These are phyloP conservation scores for Cocos nucifera DNA, from an alignment of 176 grass and related monocot species.

Conservation along the genomic window DNA sequence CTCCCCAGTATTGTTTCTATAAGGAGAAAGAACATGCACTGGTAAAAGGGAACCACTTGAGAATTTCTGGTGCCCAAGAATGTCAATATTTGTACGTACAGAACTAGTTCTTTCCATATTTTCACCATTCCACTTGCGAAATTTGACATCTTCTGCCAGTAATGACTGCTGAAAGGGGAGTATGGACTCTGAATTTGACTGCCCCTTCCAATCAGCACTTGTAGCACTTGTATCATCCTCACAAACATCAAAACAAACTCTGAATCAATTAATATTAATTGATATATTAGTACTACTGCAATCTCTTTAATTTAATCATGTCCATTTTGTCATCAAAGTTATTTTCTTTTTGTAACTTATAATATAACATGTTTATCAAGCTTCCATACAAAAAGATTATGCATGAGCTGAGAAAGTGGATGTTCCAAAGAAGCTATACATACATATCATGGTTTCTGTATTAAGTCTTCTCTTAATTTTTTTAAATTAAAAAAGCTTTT, in stretches of 20 bases:
- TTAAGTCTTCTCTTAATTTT: no score
- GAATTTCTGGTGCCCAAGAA: slow-evolving; percentile 37
- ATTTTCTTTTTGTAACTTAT: no score
- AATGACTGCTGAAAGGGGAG: slow-evolving; percentile 31
- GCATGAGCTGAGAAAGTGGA: no score
- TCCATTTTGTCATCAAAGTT: no score
- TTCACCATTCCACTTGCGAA: slow-evolving; percentile 35
- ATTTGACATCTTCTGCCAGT: slow-evolving; percentile 27
- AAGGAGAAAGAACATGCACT: slow-evolving; percentile 70
- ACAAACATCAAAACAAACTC: slow-evolving; percentile 79
- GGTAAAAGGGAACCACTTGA: slow-evolving; percentile 75
- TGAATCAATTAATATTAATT: slow-evolving; percentile 22
- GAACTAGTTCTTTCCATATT: slow-evolving; percentile 58
- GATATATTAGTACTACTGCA: no score
- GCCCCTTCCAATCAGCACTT: slow-evolving; percentile 25
- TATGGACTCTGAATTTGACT: slow-evolving; percentile 28
- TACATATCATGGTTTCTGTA: no score
- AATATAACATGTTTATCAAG: no score
- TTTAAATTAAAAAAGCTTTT: no score
- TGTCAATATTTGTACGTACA: slow-evolving; percentile 42
- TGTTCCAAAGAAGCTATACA: no score
- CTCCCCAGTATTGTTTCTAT: slow-evolving; percentile 32
- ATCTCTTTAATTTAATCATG: no score
- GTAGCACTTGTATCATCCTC: slow-evolving; percentile 32
- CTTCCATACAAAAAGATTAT: no score